Evolutionary conservation across 73 alveolate genomes (phyloP).

Genomic region (Paramecium biaurelia): DNA sequence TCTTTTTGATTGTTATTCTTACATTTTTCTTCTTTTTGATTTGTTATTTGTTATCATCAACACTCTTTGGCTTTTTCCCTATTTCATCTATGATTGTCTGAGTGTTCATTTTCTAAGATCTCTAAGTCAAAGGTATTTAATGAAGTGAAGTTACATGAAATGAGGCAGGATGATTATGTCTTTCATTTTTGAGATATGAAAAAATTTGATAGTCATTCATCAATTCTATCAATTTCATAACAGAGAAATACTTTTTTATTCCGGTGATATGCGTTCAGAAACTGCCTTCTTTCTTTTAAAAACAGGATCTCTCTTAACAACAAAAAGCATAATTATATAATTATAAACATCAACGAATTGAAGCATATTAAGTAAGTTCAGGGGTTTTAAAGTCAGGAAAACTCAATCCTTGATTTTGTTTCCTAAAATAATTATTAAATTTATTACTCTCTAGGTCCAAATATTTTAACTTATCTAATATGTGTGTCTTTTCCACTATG

Average conservation of each 20-base stretch:
- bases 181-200: neutral
- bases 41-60: neutral
- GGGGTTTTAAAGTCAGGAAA: constrained; percentile 67
- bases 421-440: neutral
- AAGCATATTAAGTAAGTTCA: constrained; percentile 57
- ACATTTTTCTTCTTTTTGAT: neutral
- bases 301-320: neutral
- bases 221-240: neutral
- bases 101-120: neutral
- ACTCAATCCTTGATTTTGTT: constrained; percentile 58
- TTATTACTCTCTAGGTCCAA: constrained; percentile 93
- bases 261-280: neutral
- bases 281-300: neutral
- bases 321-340: neutral
- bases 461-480: constrained; percentile 92
- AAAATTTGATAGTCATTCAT: neutral
- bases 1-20: neutral
- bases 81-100: neutral
- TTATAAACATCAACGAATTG: constrained; percentile 51
- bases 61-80: neutral
- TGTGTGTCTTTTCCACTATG: constrained; percentile 99
- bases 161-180: neutral
- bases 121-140: neutral
- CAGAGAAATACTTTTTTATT: neutral
- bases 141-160: neutral